Evolutionary conservation across 73 alveolate genomes (phyloP), one percentile per base, ranked within the genome.

Genomic region (Stentor roeselii): DNA sequence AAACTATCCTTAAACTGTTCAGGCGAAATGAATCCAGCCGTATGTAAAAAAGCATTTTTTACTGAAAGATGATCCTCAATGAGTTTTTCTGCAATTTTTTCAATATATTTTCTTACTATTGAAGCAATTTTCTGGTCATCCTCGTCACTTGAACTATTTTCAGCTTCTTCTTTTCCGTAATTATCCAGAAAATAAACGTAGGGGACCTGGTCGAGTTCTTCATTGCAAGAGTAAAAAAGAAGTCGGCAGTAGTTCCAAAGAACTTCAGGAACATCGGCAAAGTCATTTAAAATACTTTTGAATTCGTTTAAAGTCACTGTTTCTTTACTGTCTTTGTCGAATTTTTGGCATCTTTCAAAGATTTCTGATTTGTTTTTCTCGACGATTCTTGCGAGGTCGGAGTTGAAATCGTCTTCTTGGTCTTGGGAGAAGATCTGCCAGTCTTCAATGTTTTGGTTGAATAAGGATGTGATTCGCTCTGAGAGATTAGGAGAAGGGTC

Each of bases 21-120:
- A 1, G 50, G 50, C 11, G 80, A 67, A 30, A 67, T 67, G 3
- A 67, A 40, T 32, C 80, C 80, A 27, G 37, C n/a, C 14, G 21
- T 40, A 67, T 21, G 34, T 27, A 30, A 27, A 67, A 67, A 67
- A 21, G 34, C 41, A 1, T 34, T 40, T 1, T 32, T 67, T 0
- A 32, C 41, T 0, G 80, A 30, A 27, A 27, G 21, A 36, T 34
- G 50, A 1, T 21, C n/a, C 11, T 67, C 37, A 21, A 21, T 34
- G 42, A 67, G 14, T 67, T 67, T 67, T 30, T 67, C 80, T 30
- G 80, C 80, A 30, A 67, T 67, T 67, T 67, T 67, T 11, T 21
- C 80, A 27, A 67, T 27, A 67, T 67, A 67, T 67, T 34, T n/a
- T 30, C 80, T n/a, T 27, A 67, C 80, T 67, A 67, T 67, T 21